A percentile compares a stretch with the other conserved stretches of the same genome.
These are phyloP conservation scores for Pythium oligandrum DNA, from an alignment of 352 stramenopile genomes.

Conservation along the genomic window DNA sequence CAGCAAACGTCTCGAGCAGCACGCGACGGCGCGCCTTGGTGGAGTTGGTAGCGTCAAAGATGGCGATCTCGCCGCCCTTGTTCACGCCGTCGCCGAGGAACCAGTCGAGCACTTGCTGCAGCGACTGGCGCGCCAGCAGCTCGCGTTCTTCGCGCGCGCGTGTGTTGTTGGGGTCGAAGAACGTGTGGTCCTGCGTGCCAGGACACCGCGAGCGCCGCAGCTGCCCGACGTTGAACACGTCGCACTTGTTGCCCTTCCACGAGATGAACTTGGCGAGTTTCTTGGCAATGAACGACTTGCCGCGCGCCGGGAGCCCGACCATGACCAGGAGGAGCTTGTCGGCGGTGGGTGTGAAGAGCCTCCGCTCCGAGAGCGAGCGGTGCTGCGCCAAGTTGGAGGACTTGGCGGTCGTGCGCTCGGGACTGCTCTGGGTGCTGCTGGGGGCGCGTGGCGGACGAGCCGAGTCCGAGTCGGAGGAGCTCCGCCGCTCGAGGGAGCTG, in stretches of 20 bases:
- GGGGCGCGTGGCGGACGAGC: constrained; percentile 9
- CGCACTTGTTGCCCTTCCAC: constrained; percentile 73
- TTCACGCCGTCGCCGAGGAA: constrained; percentile 31
- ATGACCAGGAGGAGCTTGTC: constrained; percentile 96
- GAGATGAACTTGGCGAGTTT: constrained; percentile 80
- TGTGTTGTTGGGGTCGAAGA: constrained; percentile 91
- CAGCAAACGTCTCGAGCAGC: constrained; percentile 54
- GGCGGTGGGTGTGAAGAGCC: constrained; percentile 71
- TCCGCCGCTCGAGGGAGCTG: constrained; percentile 13
- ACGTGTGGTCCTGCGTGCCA: constrained; percentile 78
- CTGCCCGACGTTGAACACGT: constrained; percentile 95
- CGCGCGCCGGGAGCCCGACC: constrained; percentile 91
- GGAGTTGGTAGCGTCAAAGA: constrained; percentile 91
- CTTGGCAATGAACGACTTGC: constrained; percentile 96
- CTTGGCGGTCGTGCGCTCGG: background rate
- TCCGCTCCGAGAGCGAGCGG: constrained; percentile 58
- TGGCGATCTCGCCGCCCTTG: constrained; percentile 73
- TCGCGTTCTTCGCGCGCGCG: constrained; percentile 70
- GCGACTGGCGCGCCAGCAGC: constrained; percentile 71
- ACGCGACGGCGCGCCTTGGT: constrained; percentile 53
- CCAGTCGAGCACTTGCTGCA: constrained; percentile 66
- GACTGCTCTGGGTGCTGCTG: constrained; percentile 19
- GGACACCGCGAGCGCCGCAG: constrained; percentile 82
- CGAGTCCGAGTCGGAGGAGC: constrained; percentile 12
- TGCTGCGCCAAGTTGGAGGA: constrained; percentile 13